Conservation (phyloP, 2,329 filamentous ascomycete genomes). For the Calonectria pauciramosa region DNA sequence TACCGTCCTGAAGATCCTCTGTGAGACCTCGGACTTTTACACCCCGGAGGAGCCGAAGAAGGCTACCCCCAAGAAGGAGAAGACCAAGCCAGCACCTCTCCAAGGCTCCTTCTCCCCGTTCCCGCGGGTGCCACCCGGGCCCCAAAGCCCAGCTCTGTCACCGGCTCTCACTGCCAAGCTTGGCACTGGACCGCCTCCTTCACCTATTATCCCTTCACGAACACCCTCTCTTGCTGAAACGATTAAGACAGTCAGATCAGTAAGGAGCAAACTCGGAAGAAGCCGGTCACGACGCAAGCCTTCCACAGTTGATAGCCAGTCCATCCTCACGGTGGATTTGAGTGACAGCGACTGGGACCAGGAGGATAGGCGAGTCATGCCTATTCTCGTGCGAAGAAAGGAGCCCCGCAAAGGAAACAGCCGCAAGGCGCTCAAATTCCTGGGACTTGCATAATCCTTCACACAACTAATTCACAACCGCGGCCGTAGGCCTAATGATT, state of each 20-base stretch:
- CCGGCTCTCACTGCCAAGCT: constrained; percentile 30
- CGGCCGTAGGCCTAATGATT: constrained; percentile 33
- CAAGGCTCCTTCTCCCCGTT: constrained; percentile 50
- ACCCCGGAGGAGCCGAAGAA: constrained; percentile 52
- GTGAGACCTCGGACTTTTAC: constrained; percentile 56
- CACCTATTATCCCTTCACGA: constrained; percentile 35
- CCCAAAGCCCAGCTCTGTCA: constrained; percentile 40
- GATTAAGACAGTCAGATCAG: constrained; percentile 45
- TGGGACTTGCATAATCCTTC: constrained; percentile 58
- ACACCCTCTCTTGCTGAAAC: constrained; percentile 53
- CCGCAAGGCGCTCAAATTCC: constrained; percentile 67
- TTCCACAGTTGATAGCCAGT: constrained; percentile 45
- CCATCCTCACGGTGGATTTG: constrained; percentile 53
- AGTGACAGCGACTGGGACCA: constrained; percentile 59
- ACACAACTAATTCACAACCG: background rate
- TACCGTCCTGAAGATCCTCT: constrained; percentile 62
- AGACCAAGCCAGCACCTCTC: constrained; percentile 45
- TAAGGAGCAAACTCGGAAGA: constrained; percentile 47
- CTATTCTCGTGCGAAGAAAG: constrained; percentile 58
- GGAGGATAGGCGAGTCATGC: constrained; percentile 67
- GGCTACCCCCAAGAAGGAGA: constrained; percentile 34
- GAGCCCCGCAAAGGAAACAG: constrained; percentile 57
- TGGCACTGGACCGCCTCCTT: constrained; percentile 24
- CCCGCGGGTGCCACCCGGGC: constrained; percentile 39
- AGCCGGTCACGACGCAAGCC: constrained; percentile 44